Percentiles rank a stretch among this genome's conserved stretches.
Evolutionary conservation across 768 basidiomycete species (phyloP).

Genomic region (Leucosporidium creatinivorum): DNA sequence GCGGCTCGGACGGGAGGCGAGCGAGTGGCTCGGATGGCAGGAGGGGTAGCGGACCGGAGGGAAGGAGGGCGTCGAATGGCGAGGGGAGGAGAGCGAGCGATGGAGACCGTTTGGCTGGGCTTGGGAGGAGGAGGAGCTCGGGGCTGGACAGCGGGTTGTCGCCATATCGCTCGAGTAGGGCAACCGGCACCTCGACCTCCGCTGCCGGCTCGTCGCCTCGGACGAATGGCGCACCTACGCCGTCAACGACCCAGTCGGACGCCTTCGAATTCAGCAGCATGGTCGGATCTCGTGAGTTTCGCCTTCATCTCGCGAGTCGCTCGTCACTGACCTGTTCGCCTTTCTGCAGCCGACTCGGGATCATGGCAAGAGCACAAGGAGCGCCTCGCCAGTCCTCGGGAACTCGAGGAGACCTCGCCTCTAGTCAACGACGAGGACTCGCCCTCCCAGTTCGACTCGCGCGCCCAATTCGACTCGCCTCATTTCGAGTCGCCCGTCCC

Average conservation of each 20-base stretch:
- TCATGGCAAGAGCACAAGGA: conserved; percentile 5
- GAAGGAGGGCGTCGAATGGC: too few species aligned
- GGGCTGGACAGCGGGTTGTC: too few species aligned
- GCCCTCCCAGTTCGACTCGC: neutral
- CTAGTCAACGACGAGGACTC: neutral
- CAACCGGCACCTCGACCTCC: conserved; percentile 18
- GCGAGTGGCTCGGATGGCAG: too few species aligned
- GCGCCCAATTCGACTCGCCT: too few species aligned
- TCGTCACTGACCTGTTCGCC: neutral
- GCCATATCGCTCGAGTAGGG: conserved; percentile 4
- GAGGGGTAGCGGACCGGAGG: too few species aligned
- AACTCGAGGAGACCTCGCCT: neutral
- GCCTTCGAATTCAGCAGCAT: conserved; percentile 30
- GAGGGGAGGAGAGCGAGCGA: too few species aligned
- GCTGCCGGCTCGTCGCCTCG: neutral
- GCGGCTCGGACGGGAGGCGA: too few species aligned
- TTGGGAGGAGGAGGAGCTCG: too few species aligned
- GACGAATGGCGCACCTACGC: conserved; percentile 3
- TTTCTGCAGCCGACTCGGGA: conserved; percentile 1
- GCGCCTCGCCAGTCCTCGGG: neutral
- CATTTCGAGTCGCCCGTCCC: too few species aligned
- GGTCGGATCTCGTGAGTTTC: conserved; percentile 22
- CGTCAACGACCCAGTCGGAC: conserved; percentile 18
- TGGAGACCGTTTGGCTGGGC: too few species aligned
- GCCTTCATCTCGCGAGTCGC: neutral